Evolutionary conservation across 2,329 filamentous ascomycete genomes (phyloP), one percentile per base, ranked within the genome.

Genomic region (Fusarium sulawesiense): DNA sequence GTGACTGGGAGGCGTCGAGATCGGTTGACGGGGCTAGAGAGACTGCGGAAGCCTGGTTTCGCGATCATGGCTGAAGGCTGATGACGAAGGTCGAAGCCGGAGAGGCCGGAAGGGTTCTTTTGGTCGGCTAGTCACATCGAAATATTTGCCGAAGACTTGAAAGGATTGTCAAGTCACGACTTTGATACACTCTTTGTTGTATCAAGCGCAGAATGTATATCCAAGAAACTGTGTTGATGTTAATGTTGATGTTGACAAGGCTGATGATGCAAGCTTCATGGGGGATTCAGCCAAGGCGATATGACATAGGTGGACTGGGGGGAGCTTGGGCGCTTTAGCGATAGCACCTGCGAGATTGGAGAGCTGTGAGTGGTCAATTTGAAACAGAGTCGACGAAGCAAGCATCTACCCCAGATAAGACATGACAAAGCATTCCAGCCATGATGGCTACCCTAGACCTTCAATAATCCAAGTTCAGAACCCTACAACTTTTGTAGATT

Each of bases 1-100:
- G 75, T 51, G 49, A 67, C 50, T 4, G 73, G 65, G 41, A 73
- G 50, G 18, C 74, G 71, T 14, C 74, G 72, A n/a, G 56, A 47
- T 25, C 59, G 49, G 23, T 62, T 61, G 32, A 50, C 47, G 11
- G 66, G 65, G 40, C 60, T 68, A 20, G 60, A 58, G 59, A 70
- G 67, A 54, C 58, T 66, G 59, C 60, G 60, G 47, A 60, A 56
- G 50, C 49, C 55, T 49, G 51, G 55, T 63, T 48, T 54, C 62
- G 66, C 69, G 65, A 73, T 72, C 66, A 75, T 76, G 56, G 42
- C 49, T 68, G 64, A 21, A 34, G 41, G 59, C 23, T 60, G 51
- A 64, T 37, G 47, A 44, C 30, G 44, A 40, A 46, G 25, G 41
- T 56, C 54, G 68, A 62, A 59, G 61, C 64, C 62, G 60, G 62